Percentiles rank a stretch among this genome's conserved stretches.
Conservation (phyloP, 352 stramenopile genomes). For the Globisporangium abappressorium region DNA sequence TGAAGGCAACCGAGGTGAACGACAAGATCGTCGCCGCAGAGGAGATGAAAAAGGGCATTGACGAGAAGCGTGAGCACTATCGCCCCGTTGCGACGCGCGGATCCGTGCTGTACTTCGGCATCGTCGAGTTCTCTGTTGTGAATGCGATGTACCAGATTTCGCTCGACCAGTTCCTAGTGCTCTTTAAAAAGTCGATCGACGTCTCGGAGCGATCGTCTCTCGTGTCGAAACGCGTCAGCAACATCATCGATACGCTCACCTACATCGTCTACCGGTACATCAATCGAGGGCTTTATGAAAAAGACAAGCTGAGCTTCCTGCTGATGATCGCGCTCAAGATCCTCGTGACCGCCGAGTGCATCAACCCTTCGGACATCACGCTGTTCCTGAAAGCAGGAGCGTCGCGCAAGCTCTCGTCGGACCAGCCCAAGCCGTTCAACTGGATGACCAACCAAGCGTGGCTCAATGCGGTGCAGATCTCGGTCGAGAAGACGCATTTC, state of each 20-base stretch:
- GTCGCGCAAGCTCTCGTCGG: constrained; percentile 51
- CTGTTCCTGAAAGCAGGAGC: constrained; percentile 73
- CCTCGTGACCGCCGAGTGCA: constrained; percentile 58
- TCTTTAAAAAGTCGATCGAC: constrained; percentile 87
- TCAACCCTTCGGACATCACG: constrained; percentile 54
- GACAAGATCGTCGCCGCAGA: constrained; percentile 88
- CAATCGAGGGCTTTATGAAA: constrained; percentile 73
- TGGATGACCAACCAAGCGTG: constrained; percentile 68
- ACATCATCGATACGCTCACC: constrained; percentile 88
- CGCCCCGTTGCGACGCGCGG: constrained; percentile 85
- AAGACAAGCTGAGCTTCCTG: constrained; percentile 71
- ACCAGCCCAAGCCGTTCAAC: constrained; percentile 68
- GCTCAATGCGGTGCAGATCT: constrained; percentile 72
- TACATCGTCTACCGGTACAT: constrained; percentile 76
- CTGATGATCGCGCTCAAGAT: constrained; percentile 75
- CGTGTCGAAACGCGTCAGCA: constrained; percentile 79
- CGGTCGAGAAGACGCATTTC: constrained; percentile 61
- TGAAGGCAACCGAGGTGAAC: constrained; percentile 88
- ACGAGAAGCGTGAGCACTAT: constrained; percentile 91
- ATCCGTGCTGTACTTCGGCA: constrained; percentile 88
- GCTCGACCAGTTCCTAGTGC: constrained; percentile 86
- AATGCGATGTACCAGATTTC: constrained; percentile 92
- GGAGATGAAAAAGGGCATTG: constrained; percentile 86
- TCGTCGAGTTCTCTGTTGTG: constrained; percentile 85
- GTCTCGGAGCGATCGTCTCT: constrained; percentile 73